Evolutionary conservation across 2,329 filamentous ascomycete species (phyloP).

Genomic region (Whalleya microplaca): DNA sequence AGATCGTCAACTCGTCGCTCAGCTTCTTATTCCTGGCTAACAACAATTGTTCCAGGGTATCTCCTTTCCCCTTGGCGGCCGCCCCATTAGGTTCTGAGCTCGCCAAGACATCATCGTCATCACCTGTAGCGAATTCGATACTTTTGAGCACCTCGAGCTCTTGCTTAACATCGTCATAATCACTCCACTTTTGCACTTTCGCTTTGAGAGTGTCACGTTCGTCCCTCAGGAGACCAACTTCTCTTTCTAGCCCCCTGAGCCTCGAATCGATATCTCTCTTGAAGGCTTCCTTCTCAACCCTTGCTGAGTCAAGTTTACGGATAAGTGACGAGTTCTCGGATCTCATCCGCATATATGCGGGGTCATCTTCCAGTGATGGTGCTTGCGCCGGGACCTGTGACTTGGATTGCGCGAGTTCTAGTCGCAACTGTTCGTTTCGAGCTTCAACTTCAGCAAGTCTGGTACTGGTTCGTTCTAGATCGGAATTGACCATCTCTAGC

Average conservation of each 20-base stretch:
- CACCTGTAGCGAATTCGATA: constrained; percentile 92
- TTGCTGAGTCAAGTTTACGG: constrained; percentile 80
- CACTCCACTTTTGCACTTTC: constrained; percentile 86
- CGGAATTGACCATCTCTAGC: constrained; percentile 88
- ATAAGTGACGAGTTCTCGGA: constrained; percentile 93
- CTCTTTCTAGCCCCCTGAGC: constrained; percentile 78
- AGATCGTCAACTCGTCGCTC: constrained; percentile 86
- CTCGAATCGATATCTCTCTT: constrained; percentile 77
- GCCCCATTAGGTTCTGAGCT: constrained; percentile 52
- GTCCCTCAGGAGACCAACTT: constrained; percentile 72
- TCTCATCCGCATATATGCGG: constrained; percentile 81
- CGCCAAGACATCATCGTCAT: constrained; percentile 69
- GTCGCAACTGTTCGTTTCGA: constrained; percentile 87
- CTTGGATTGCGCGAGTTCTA: constrained; percentile 88
- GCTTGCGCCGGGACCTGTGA: constrained; percentile 69
- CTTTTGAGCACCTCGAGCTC: constrained; percentile 97
- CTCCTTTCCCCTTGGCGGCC: constrained; percentile 64
- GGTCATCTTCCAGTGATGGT: constrained; percentile 81
- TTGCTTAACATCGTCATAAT: constrained; percentile 95
- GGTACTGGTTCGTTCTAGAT: constrained; percentile 86
- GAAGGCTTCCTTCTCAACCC: constrained; percentile 82
- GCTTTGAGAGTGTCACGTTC: constrained; percentile 80
- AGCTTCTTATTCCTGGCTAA: constrained; percentile 96
- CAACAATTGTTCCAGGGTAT: constrained; percentile 88
- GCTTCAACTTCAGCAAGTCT: constrained; percentile 89